Conservation (phyloP, 1,139 yeast species). For the Taiozyma sp. region DNA sequence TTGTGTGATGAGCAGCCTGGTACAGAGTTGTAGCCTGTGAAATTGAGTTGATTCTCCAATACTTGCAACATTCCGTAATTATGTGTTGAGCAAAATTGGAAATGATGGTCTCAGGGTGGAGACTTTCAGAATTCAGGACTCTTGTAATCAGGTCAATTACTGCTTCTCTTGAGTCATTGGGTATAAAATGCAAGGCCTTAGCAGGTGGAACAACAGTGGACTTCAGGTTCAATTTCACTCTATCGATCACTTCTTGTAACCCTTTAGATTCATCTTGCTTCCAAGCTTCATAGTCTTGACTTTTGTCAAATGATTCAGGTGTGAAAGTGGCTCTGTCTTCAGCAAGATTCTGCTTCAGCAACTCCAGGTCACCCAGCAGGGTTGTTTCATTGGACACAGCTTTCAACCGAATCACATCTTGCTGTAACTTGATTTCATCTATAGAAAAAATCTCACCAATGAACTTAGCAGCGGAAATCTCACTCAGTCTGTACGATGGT, state of each 20-base stretch:
- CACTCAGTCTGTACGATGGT: conserved; percentile 47
- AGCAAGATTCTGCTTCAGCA: conserved; percentile 27
- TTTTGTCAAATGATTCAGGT: conserved; percentile 39
- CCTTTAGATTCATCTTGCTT: conserved; percentile 39
- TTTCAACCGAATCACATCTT: conserved; percentile 41
- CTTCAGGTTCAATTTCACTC: conserved; percentile 26
- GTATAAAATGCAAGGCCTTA: conserved; percentile 30
- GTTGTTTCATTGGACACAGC: conserved; percentile 40
- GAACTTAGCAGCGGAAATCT: conserved; percentile 42
- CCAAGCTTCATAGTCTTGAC: conserved; percentile 46
- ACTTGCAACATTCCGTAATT: conserved; percentile 40
- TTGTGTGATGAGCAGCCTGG: conserved; percentile 46
- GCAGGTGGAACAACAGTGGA: not conserved
- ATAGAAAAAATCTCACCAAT: conserved; percentile 39
- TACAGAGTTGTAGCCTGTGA: conserved; percentile 50
- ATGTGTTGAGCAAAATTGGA: conserved; percentile 37
- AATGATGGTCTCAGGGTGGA: conserved; percentile 25
- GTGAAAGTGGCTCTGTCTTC: conserved; percentile 37
- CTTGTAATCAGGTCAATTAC: conserved; percentile 29
- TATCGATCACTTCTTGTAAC: conserved; percentile 35
- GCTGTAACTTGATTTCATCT: conserved; percentile 42
- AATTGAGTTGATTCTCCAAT: conserved; percentile 59
- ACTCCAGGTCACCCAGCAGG: conserved; percentile 42
- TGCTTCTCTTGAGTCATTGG: conserved; percentile 33
- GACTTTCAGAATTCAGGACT: conserved; percentile 30